Base-by-base conservation (phyloP, 257 asterid genomes). In the Scutellaria baicalensis region DNA sequence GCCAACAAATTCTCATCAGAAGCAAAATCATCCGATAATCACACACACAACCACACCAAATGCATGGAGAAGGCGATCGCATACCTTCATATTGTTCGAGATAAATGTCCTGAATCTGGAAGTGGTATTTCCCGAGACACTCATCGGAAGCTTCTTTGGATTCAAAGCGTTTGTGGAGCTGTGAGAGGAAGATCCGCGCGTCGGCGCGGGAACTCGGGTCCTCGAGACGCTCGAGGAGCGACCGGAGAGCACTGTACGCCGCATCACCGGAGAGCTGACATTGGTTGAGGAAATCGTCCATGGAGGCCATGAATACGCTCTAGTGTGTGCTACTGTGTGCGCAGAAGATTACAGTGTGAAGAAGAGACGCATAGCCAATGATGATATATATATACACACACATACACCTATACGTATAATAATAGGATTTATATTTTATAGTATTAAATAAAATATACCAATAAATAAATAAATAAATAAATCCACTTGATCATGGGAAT, bases 231-330 rank as follows among this genome's bases (percentile, higher is more conserved):
- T 89, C 96, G 50, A 94, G 83, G 62, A 91, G 83, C 20, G 95
- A 91, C 82, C 99, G 92, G 67, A 91, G 83, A 21, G 82, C 93
- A 44, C 90, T 64, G 96, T 94, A 94, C 17, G 99, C 97, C 13
- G 88, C 83, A 76, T 94, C 99, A 27, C 99, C 97, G 56, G 99
- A 94, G 45, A 67, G 84, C 55, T 77, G 44, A 74, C 99, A 94
- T 70, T 81, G 88, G 70, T 79, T 80, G 75, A 94, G 72, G 64
- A 94, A 94, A 36, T 89, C 93, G 51, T 94, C 99, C 84, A 86
- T 75, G n/a, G 87, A 74, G 64, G 73, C 76, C 65, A 23, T 72
- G 1, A 12, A 58, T 8, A 59, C 63, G 69, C 74, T 49, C 58
- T 36, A 51, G 39, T 59, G 62, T 42, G 74, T 76, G 72, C 35